phyloP scores from a whole-genome alignment of 345 rosid species.

The Arabidopsis arenosa region DNA sequence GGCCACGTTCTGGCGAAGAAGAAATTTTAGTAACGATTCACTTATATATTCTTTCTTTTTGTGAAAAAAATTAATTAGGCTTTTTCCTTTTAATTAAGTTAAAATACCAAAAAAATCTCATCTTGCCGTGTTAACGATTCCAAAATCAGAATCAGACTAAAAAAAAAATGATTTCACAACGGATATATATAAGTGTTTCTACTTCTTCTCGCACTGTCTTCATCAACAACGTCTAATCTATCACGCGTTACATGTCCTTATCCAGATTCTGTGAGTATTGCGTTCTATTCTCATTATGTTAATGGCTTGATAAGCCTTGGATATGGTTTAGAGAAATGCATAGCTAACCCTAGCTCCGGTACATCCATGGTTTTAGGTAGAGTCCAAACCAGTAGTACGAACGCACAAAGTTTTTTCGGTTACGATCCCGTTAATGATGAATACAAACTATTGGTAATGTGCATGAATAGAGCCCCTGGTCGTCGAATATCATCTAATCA shows the following conservation, averaged over 20 bases:
- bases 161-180: too few species aligned
- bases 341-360: conserved; percentile 4
- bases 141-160: too few species aligned
- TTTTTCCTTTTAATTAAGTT: too few species aligned
- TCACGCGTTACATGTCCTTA: neutral
- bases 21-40: too few species aligned
- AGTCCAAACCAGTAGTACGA: neutral
- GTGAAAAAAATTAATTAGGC: too few species aligned
- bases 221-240: neutral
- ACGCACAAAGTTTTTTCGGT: neutral
- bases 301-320: neutral
- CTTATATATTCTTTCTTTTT: too few species aligned
- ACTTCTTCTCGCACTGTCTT: conserved; percentile 10
- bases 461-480: neutral
- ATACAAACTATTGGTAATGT: conserved; percentile 1
- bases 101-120: too few species aligned
- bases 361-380: neutral
- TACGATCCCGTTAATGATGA: conserved; percentile 2
- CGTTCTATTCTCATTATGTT: neutral
- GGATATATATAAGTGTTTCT: too few species aligned
- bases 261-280: neutral
- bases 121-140: too few species aligned
- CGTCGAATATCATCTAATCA: neutral
- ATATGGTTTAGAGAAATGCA: neutral
- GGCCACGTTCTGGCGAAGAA: too few species aligned